These are phyloP conservation scores for Daedaleopsis nitida DNA, from an alignment of 768 basidiomycete species.

Conservation along the genomic window DNA sequence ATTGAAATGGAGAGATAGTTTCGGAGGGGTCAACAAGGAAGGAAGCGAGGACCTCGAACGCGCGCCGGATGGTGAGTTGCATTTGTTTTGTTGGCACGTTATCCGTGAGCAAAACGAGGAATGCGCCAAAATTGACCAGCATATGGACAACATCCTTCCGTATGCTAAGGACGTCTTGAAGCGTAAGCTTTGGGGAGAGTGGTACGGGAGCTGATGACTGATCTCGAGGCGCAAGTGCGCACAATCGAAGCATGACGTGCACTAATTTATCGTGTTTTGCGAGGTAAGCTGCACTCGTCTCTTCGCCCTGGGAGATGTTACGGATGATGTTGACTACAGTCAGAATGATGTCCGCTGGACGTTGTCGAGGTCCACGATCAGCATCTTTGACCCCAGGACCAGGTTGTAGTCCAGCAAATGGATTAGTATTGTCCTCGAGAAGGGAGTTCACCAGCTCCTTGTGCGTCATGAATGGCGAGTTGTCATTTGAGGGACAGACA, in stretches of 20 bases:
- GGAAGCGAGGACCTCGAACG: slow-evolving; percentile 70
- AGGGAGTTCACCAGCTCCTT: slow-evolving; percentile 61
- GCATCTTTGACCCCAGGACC: slow-evolving; percentile 54
- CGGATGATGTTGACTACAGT: slow-evolving; percentile 79
- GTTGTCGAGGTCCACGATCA: slow-evolving; percentile 58
- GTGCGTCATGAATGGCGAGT: slow-evolving; percentile 55
- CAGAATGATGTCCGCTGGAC: slow-evolving; percentile 68
- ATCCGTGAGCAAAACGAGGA: slow-evolving; percentile 48
- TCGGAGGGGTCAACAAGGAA: slow-evolving; percentile 74
- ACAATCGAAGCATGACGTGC: slow-evolving; percentile 70
- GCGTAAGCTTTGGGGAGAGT: slow-evolving; percentile 60
- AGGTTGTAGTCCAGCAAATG: slow-evolving; percentile 57
- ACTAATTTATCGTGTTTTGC: slow-evolving; percentile 65
- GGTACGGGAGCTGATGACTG: slow-evolving; percentile 35
- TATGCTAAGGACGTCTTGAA: slow-evolving; percentile 68
- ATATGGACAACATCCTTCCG: slow-evolving; percentile 79
- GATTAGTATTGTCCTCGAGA: slow-evolving; percentile 56
- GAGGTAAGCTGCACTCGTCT: slow-evolving; percentile 66
- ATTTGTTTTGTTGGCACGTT: slow-evolving; percentile 42
- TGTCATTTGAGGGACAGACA: slow-evolving; percentile 32
- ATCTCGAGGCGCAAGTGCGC: slow-evolving; percentile 43
- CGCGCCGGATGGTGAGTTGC: slow-evolving; percentile 52
- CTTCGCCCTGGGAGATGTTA: slow-evolving; percentile 75
- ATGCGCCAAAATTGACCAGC: slow-evolving; percentile 59
- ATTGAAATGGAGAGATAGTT: slow-evolving; percentile 60